Percentiles rank a stretch among this genome's conserved stretches.
phyloP scores from a whole-genome alignment of 2,329 filamentous ascomycete species.

The Paracoccidioides lutzii region DNA sequence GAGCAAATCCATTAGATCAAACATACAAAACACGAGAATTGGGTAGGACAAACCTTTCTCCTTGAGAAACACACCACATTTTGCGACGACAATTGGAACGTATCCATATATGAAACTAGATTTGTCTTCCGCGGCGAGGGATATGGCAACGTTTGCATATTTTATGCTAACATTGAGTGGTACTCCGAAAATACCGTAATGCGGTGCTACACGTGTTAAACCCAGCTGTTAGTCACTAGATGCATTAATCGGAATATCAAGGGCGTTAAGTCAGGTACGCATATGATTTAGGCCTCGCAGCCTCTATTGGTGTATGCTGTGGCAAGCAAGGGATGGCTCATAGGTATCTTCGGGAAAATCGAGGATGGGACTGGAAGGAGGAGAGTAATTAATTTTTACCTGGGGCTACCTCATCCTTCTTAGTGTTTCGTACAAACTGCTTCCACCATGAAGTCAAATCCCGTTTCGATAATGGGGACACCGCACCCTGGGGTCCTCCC shows the following conservation, averaged over 20 bases:
- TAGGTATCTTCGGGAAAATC: not conserved
- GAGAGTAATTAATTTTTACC: slow-evolving; percentile 31
- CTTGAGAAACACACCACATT: slow-evolving; percentile 93
- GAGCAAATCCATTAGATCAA: slow-evolving; percentile 19
- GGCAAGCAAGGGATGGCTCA: not conserved
- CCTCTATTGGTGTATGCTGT: not conserved
- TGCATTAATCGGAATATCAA: not conserved
- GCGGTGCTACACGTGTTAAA: slow-evolving; percentile 15
- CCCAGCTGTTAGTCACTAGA: slow-evolving; percentile 1
- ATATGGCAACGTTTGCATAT: slow-evolving; percentile 97
- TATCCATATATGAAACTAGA: slow-evolving; percentile 98
- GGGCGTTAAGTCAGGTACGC: not conserved
- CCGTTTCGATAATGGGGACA: slow-evolving; percentile 68
- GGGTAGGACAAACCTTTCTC: slow-evolving; percentile 62
- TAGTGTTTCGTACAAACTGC: slow-evolving; percentile 64
- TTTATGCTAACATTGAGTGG: slow-evolving; percentile 87
- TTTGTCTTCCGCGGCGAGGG: slow-evolving; percentile 79
- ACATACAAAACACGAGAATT: slow-evolving; percentile 1
- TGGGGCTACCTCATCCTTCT: slow-evolving; percentile 48
- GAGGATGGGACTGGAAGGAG: not conserved
- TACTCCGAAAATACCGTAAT: slow-evolving; percentile 82
- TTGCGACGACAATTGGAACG: slow-evolving; percentile 94
- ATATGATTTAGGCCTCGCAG: not conserved
- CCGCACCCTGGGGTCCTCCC: slow-evolving; percentile 37
- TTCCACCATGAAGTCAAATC: slow-evolving; percentile 97